phyloP scores from a whole-genome alignment of 331 rosid genomes.

The Dryas integrifolia region DNA sequence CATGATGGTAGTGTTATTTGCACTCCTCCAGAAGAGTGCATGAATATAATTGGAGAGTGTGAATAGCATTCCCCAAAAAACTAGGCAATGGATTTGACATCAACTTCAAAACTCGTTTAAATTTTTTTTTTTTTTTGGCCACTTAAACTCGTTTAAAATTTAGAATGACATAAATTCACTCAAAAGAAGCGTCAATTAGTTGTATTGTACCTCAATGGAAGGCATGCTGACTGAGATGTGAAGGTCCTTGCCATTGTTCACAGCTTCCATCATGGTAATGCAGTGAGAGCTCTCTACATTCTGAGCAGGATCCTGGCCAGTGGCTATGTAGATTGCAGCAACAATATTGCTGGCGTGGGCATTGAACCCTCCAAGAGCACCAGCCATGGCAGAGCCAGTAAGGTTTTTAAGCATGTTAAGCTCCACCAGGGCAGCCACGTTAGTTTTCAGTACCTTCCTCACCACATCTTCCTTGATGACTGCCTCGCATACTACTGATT shows the following conservation, averaged over 20 bases:
- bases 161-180: not conserved
- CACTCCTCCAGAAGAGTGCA: no score
- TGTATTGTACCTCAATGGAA: slow-evolving; percentile 50
- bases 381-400: slow-evolving; percentile 63
- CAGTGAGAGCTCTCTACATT: slow-evolving; percentile 75
- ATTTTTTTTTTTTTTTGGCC: not conserved
- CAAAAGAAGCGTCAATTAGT: not conserved
- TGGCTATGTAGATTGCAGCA: slow-evolving; percentile 60
- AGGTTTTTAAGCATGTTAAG: slow-evolving; percentile 73
- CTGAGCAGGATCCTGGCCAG: slow-evolving; percentile 84
- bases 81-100: not conserved
- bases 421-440: slow-evolving; percentile 53
- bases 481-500: slow-evolving; percentile 68
- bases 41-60: no score
- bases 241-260: slow-evolving; percentile 52
- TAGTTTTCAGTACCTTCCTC: slow-evolving; percentile 57
- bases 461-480: slow-evolving; percentile 54
- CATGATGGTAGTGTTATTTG: no score
- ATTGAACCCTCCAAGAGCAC: slow-evolving; percentile 72
- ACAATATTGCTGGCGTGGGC: slow-evolving; percentile 79
- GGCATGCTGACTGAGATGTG: slow-evolving; percentile 77
- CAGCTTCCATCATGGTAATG: slow-evolving; percentile 67
- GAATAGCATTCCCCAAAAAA: not conserved
- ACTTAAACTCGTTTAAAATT: not conserved
- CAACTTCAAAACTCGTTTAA: not conserved